These are phyloP conservation scores for Penicillium pancosmium DNA, from an alignment of 495 filamentous ascomycete genomes.

Conservation along the genomic window DNA sequence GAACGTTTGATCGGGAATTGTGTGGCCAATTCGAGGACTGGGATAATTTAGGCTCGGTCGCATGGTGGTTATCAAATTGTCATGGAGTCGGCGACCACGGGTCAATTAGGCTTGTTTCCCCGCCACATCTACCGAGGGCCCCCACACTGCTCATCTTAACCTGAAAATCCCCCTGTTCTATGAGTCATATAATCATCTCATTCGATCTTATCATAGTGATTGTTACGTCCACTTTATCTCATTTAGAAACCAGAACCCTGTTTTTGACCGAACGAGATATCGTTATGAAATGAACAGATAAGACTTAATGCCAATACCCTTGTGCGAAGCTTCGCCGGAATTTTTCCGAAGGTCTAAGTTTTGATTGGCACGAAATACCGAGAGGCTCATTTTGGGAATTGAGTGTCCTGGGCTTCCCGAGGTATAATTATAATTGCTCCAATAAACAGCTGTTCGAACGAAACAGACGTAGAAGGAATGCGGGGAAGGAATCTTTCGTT, in stretches of 20 bases:
- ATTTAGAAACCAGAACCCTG: neutral
- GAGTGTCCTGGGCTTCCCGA: neutral
- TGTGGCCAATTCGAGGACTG: neutral
- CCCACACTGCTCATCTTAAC: neutral
- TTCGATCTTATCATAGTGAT: neutral
- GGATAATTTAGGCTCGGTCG: constrained; percentile 1
- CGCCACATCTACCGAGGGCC: neutral
- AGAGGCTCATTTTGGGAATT: neutral
- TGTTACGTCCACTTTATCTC: neutral
- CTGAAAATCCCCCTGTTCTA: neutral
- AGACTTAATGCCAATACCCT: neutral
- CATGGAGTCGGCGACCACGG: neutral
- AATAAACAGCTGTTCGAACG: neutral
- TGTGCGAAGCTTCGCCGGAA: neutral
- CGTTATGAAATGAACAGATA: neutral
- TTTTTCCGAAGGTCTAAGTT: neutral
- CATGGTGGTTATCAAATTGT: constrained; percentile 4
- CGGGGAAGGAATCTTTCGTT: neutral
- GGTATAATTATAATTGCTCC: neutral
- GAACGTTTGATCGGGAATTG: neutral
- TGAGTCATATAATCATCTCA: neutral
- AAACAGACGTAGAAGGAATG: neutral
- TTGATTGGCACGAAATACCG: neutral
- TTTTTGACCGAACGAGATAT: neutral
- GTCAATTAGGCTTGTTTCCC: constrained; percentile 2